phyloP scores from a whole-genome alignment of 805 yeast species.

The Tetrapisispora iriomotensis region DNA sequence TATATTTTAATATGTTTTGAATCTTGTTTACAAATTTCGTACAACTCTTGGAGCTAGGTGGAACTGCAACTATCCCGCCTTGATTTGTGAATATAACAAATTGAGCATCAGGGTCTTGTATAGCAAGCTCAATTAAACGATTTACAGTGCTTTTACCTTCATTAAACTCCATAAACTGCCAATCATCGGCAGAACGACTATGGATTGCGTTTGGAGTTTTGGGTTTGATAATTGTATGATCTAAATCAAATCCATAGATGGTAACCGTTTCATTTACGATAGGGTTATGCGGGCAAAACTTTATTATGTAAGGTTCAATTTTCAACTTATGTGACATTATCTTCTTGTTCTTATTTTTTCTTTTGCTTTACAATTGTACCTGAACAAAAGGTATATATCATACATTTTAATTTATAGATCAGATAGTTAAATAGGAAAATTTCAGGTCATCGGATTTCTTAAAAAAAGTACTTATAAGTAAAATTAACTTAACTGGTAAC shows the following conservation, averaged over 20 bases:
- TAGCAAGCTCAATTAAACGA: slow-evolving; percentile 10
- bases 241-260: slow-evolving; percentile 76
- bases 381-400: no score
- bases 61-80: slow-evolving; percentile 40
- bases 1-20: slow-evolving; percentile 29
- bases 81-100: slow-evolving; percentile 81
- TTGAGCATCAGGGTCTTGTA: slow-evolving; percentile 22
- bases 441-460: not conserved
- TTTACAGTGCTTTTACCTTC: slow-evolving; percentile 11
- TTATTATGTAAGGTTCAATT: slow-evolving; percentile 37
- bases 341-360: not conserved
- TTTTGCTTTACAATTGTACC: not conserved
- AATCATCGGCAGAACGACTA: slow-evolving; percentile 53
- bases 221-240: slow-evolving; percentile 64
- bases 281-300: slow-evolving; percentile 29
- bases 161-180: slow-evolving; percentile 54
- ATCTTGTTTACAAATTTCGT: slow-evolving; percentile 36
- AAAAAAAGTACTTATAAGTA: not conserved
- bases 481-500: no score
- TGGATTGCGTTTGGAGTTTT: slow-evolving; percentile 41
- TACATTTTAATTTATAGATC: not conserved
- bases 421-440: not conserved
- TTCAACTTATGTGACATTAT: slow-evolving; percentile 27
- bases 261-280: slow-evolving; percentile 15
- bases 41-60: slow-evolving; percentile 26